Base-by-base conservation (phyloP, 768 basidiomycete genomes). In the Trichaptum fuscoviolaceum region DNA sequence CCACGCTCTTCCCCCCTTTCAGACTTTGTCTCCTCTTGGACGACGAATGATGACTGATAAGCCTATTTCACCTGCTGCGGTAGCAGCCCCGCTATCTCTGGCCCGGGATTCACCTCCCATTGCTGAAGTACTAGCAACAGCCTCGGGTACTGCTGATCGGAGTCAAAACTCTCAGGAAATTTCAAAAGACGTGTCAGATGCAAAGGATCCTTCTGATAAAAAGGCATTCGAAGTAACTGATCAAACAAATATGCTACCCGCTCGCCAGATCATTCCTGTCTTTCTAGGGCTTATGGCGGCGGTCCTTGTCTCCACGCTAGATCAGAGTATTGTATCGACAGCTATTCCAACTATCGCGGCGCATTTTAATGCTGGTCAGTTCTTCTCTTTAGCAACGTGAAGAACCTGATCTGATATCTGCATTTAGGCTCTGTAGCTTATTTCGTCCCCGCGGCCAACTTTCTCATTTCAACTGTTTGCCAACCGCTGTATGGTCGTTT, bases 241-340 rank as follows among this genome's bases (percentile, higher is more conserved):
- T 77, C 90, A 92, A 74, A 91, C 90, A 3, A 91, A 92, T 71
- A 80, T 90, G 15, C 80, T 91, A 4, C 90, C 90, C 0, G 83
- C 85, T 73, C 82, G 78, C 65, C 86, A 87, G 73, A 78, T 91
- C 57, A 73, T 91, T 5, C 77, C 84, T 8, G 84, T 90, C 6
- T 90, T 91, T 70, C 71, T 81, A 0, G 84, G 89, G 7, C 79
- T 91, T 10, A 79, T 85, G 0, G 75, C 86, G 0, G 90, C 88
- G 59, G 81, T 87, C 10, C 78, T 87, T 58, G 85, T 88, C 60
- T 84, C 87, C 6, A 77, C 85, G 0, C 76, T 90, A 0, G 90
- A 92, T 72, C 87, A 89, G 12, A 90, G 90, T 10, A 87, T 91
- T 61, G 85, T 91, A 8, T 87, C 88, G 0, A 91, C 90, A 0